These are phyloP conservation scores for Pseudotsuga menziesii DNA, from an alignment of 75 land plant genomes.

Conservation along the genomic window DNA sequence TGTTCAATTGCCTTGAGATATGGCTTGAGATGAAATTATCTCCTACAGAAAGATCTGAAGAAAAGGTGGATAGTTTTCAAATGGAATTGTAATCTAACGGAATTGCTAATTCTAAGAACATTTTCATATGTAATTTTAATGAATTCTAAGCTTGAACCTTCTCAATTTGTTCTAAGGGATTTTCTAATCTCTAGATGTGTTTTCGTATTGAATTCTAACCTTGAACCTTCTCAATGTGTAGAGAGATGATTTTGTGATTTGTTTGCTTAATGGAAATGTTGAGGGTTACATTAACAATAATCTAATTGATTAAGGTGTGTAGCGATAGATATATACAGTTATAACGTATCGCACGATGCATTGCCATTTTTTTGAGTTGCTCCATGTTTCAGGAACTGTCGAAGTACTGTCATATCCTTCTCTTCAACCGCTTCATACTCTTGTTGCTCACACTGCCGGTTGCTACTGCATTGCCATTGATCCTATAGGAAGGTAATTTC, in stretches of 20 bases:
- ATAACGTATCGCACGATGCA: neutral
- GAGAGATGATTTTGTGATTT: neutral
- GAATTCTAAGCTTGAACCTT: neutral
- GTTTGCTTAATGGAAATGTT: neutral
- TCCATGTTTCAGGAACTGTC: constrained; percentile 59
- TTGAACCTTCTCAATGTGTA: neutral
- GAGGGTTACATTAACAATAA: neutral
- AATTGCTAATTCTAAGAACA: neutral
- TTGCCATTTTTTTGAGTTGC: neutral
- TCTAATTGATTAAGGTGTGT: neutral
- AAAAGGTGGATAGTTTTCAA: neutral
- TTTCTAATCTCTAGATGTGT: neutral
- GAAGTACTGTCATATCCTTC: constrained; percentile 93
- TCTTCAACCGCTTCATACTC: constrained; percentile 63
- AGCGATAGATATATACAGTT: neutral
- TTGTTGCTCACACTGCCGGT: constrained; percentile 96
- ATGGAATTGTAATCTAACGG: neutral
- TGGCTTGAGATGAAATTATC: neutral
- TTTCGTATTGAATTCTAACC: neutral
- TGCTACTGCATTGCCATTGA: constrained; percentile 99
- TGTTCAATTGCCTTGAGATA: neutral
- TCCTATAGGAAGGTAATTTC: constrained; percentile 76
- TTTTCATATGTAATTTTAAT: neutral
- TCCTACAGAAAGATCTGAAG: neutral
- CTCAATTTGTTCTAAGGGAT: neutral